phyloP scores from a whole-genome alignment of 2,329 filamentous ascomycete species.

The Knufia fluminis region DNA sequence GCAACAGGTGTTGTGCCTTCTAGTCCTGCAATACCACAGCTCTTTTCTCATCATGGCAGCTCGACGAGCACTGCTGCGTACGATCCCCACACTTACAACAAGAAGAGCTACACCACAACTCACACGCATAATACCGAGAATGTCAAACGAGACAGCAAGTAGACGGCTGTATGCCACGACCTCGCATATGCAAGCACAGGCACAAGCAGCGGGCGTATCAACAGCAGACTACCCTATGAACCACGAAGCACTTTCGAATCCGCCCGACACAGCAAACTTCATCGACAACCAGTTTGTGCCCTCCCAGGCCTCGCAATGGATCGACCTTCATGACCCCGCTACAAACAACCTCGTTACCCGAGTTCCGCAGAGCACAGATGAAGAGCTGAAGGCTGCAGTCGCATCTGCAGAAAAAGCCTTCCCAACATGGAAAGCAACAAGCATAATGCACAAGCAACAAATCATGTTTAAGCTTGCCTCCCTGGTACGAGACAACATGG shows the following conservation, averaged over 20 bases:
- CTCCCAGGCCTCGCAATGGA: slow-evolving; percentile 52
- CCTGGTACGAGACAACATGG: slow-evolving; percentile 56
- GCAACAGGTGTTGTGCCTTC: not conserved
- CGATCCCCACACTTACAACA: slow-evolving; percentile 20
- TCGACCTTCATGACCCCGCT: slow-evolving; percentile 55
- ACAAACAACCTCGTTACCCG: slow-evolving; percentile 59
- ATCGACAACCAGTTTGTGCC: slow-evolving; percentile 53
- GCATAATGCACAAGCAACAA: slow-evolving; percentile 51
- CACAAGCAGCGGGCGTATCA: slow-evolving; percentile 35
- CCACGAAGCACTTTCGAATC: slow-evolving; percentile 47
- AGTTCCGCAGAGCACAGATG: slow-evolving; percentile 57
- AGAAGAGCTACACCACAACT: slow-evolving; percentile 18
- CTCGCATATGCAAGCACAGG: slow-evolving; percentile 40
- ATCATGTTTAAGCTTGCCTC: slow-evolving; percentile 59
- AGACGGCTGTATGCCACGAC: slow-evolving; percentile 45
- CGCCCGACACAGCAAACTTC: slow-evolving; percentile 53
- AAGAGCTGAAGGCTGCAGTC: slow-evolving; percentile 52
- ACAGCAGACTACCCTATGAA: slow-evolving; percentile 48
- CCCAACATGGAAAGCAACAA: slow-evolving; percentile 51
- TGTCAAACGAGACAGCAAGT: slow-evolving; percentile 19
- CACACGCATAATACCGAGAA: slow-evolving; percentile 12
- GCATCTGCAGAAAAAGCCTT: slow-evolving; percentile 56
- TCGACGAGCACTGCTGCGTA: slow-evolving; percentile 16
- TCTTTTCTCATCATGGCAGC: slow-evolving; percentile 17
- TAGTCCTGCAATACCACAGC: not conserved